These are phyloP conservation scores for Lachnellula hyalina DNA, from an alignment of 2,329 filamentous ascomycete species.

Conservation along the genomic window DNA sequence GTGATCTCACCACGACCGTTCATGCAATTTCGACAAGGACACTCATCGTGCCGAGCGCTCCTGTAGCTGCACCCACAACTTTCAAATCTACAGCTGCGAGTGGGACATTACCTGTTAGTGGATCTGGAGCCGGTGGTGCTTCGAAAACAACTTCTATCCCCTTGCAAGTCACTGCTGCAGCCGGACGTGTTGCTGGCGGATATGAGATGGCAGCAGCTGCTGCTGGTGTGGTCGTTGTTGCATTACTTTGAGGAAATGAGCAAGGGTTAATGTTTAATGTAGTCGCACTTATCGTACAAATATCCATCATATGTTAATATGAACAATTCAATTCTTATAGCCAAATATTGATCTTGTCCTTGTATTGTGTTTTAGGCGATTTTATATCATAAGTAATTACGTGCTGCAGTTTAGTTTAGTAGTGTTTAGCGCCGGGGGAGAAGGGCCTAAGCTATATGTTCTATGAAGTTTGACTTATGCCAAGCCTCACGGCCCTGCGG, in stretches of 20 bases:
- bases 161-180: conserved; percentile 11
- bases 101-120: neutral
- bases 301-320: too few species aligned
- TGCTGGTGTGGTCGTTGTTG: conserved; percentile 11
- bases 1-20: conserved; percentile 6
- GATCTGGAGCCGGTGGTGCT: neutral
- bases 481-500: too few species aligned
- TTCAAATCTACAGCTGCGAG: neutral
- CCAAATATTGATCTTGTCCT: too few species aligned
- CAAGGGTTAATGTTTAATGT: neutral
- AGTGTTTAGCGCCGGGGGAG: too few species aligned
- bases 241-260: conserved; percentile 1
- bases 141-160: conserved; percentile 5
- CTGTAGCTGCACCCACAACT: neutral
- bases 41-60: neutral
- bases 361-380: too few species aligned
- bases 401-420: too few species aligned
- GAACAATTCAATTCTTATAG: too few species aligned
- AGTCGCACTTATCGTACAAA: too few species aligned
- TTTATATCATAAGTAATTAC: too few species aligned
- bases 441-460: too few species aligned
- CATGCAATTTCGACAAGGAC: neutral
- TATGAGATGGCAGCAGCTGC: conserved; percentile 10
- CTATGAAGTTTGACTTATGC: too few species aligned
- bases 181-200: conserved; percentile 7